Base-by-base conservation (phyloP, 208 protist genomes). In the Porcisia deanei region DNA sequence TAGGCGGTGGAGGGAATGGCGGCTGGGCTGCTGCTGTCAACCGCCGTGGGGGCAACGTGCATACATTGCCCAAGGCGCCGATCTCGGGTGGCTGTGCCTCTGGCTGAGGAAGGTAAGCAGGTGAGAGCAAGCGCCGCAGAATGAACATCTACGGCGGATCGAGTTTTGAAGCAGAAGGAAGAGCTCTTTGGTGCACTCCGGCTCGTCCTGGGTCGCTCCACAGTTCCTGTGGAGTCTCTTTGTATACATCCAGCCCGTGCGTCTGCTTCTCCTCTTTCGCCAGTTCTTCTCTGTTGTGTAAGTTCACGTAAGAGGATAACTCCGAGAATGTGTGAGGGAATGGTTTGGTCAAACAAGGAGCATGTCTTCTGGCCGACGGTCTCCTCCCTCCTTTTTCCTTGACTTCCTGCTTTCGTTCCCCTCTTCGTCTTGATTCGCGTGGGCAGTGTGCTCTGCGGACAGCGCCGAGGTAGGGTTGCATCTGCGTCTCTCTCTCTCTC, bases 31-130 rank as follows among this genome's bases (percentile, higher is more conserved):
- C 69, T 78, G 86, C 47, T 64, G 77, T 53, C 64, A 77, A 76
- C 39, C 74, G 82, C 16, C 72, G 73, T 25, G 78, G 83, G 0
- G 54, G 75, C 39, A 94, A 91, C 59, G 80, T 94, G 25, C 91
- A 87, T 65, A 71, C 70, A 22, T 69, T 96, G 41, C 86, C 87
- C 20, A 86, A 87, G 64, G 67, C 65, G 22, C 77, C 83, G 6
- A 81, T 81, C 1, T 66, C 68, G 3, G 85, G 75, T 30, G 79
- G 79, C 34, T 77, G 75, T 53, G 76, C 52, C 10, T 63, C 73
- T 49, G 69, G 79, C 9, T 82, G 83, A 69, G 22, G 71, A 7
- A 49, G 74, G n/a, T 86, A 83, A 81, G 65, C 69, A 65, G 67
- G 49, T 64, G 77, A 67, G 70, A 49, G 9, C 34, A 3, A 30